phyloP scores from a whole-genome alignment of 164 flowering plant species.

The Tetrastigma voinierianum region DNA sequence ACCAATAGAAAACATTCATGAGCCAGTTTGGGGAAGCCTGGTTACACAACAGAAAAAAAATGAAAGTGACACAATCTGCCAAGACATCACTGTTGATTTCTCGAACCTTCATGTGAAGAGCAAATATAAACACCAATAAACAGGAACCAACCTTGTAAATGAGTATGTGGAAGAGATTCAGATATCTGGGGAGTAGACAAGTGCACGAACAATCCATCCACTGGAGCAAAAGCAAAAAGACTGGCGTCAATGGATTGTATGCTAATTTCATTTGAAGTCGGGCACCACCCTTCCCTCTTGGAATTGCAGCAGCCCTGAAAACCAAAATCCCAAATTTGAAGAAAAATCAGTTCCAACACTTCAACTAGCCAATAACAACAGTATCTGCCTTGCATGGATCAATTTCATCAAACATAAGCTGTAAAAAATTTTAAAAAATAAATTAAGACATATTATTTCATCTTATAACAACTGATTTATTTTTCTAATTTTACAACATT shows the following conservation, averaged over 20 bases:
- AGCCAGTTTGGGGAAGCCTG: not conserved
- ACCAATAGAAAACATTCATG: not conserved
- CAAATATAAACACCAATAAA: not conserved
- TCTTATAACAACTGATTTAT: too few relatives aligned
- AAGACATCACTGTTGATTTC: not conserved
- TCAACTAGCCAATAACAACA: not conserved
- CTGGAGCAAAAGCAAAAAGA: constrained; percentile 57
- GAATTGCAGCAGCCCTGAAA: constrained; percentile 77
- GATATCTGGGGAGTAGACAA: constrained; percentile 64
- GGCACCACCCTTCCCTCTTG: constrained; percentile 61
- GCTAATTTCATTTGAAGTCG: constrained; percentile 75
- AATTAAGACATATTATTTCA: too few relatives aligned
- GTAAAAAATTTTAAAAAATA: too few relatives aligned
- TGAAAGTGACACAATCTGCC: not conserved
- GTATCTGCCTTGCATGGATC: not conserved
- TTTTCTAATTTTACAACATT: too few relatives aligned
- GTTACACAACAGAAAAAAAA: not conserved
- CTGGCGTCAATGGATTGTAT: constrained; percentile 63
- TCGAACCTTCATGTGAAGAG: not conserved
- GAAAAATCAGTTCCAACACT: not conserved
- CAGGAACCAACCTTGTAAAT: constrained; percentile 54
- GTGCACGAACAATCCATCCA: constrained; percentile 75
- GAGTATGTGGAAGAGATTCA: constrained; percentile 63
- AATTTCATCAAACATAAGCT: not conserved
- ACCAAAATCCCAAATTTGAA: constrained; percentile 3